phyloP scores from a whole-genome alignment of 2,329 filamentous ascomycete genomes.

The Zymoseptoria ardabiliae region DNA sequence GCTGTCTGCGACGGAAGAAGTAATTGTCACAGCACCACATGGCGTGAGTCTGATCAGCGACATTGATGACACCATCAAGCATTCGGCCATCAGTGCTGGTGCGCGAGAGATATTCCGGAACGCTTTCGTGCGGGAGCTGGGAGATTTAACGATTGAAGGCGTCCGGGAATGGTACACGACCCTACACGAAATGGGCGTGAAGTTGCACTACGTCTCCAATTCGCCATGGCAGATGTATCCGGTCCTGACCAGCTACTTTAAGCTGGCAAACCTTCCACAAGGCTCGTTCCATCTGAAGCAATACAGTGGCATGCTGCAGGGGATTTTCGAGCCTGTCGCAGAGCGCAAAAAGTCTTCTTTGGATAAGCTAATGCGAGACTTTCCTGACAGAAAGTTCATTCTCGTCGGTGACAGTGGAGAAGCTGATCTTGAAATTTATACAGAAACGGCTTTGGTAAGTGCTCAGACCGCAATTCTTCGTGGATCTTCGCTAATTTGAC shows the following conservation, averaged over 20 bases:
- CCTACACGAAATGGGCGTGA: constrained; percentile 72
- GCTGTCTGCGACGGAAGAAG: constrained; percentile 70
- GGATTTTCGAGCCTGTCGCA: constrained; percentile 94
- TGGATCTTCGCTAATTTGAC: neutral
- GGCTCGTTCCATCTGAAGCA: constrained; percentile 95
- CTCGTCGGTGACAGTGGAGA: constrained; percentile 94
- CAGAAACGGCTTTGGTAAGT: constrained; percentile 78
- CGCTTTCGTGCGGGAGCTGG: constrained; percentile 81
- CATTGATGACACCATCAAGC: constrained; percentile 95
- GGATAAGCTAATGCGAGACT: constrained; percentile 78
- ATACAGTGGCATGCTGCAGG: constrained; percentile 93
- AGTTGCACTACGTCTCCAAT: constrained; percentile 97
- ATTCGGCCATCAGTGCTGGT: constrained; percentile 80
- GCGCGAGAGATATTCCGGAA: constrained; percentile 94
- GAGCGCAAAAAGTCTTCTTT: constrained; percentile 87
- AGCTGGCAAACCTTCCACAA: constrained; percentile 67
- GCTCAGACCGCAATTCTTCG: neutral
- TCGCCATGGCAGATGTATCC: constrained; percentile 97
- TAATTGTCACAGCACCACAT: constrained; percentile 66
- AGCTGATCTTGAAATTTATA: constrained; percentile 94
- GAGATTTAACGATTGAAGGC: constrained; percentile 74
- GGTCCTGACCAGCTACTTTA: constrained; percentile 78
- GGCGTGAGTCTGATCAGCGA: constrained; percentile 94
- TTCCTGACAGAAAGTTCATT: constrained; percentile 81
- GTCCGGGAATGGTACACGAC: constrained; percentile 82